A percentile compares a stretch with the other conserved stretches of the same genome.
phyloP scores from a whole-genome alignment of 371 early-diverging fungal genomes.

The Circinella minor region DNA sequence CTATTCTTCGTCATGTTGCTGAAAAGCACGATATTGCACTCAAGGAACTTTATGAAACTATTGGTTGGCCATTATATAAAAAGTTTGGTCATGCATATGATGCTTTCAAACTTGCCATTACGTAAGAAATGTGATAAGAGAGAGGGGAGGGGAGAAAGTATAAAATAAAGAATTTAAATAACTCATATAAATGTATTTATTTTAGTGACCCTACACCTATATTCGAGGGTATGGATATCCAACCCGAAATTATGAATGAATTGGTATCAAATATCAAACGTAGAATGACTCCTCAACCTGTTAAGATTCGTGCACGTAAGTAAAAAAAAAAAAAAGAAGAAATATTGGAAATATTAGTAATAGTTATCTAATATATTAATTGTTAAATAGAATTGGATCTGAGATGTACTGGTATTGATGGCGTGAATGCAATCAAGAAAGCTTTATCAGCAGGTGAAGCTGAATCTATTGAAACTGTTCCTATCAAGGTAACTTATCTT shows the following conservation, averaged over 20 bases:
- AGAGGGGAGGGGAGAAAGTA: not conserved
- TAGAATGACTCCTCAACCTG: conserved; percentile 93
- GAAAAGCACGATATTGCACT: conserved; percentile 84
- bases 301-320: conserved; percentile 93
- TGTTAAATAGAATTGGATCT: conserved; percentile 87
- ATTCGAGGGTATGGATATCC: conserved; percentile 82
- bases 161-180: not conserved
- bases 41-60: conserved; percentile 86
- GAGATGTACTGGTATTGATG: conserved; percentile 96
- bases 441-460: conserved; percentile 93
- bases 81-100: conserved; percentile 98
- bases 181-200: not conserved
- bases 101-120: conserved; percentile 94
- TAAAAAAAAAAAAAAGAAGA: not conserved
- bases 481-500: conserved; percentile 78
- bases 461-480: conserved; percentile 81
- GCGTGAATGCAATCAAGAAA: conserved; percentile 96
- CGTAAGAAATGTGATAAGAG: conserved; percentile 49
- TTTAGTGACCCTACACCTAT: conserved; percentile 86
- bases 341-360: not conserved
- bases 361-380: not conserved
- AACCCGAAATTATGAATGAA: conserved; percentile 71
- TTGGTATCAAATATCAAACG: conserved; percentile 86
- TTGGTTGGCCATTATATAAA: conserved; percentile 98
- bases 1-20: conserved; percentile 90